Evolutionary conservation across 345 rosid genomes (phyloP), one percentile per base, ranked within the genome.

Genomic region (Melastoma malabathricum): DNA sequence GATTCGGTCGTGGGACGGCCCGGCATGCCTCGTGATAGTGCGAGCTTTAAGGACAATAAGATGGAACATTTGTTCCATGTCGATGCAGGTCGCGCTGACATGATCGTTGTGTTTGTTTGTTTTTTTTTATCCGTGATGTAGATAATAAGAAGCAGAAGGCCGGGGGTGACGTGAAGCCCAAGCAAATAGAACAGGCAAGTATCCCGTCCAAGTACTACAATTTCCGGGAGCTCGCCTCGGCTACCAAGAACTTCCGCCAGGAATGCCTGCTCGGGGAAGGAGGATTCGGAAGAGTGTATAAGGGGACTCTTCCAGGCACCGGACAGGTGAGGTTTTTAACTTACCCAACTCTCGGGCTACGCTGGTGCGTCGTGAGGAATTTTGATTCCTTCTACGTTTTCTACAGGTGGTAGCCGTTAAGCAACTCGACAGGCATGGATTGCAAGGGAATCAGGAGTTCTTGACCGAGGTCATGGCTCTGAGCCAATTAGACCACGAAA

Each of bases 231-330:
- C 60, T 65, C n/a, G 64, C 64, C 56, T 52, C 69, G 8, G 69
- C 69, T 10, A 59, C 69, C 8, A 79, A 65, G 63, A 87, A 84
- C 59, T 87, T 87, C 68, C 75, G 80, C 5, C 79, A 65, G 59
- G 64, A 59, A 29, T 60, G 61, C 49, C 46, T 65, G 23, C 15
- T 65, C 13, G 70, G 65, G 6, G 62, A 66, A 48, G 66, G 65
- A 27, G 71, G 71, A 16, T 66, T 61, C 41, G 71, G 71, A 29
- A 43, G 66, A 44, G 71, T 56, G 5, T 61, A 61, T 18, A 58
- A 58, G 15, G 71, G 71, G 23, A 66, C 65, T 5, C 55, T 61
- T 12, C 39, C 43, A 19, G 57, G 47, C 14, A 58, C 46, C 8
- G 60, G 63, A 4, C 63, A 46, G 63, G 71, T 62, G 16, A 44